phyloP scores from a whole-genome alignment of 768 basidiomycete species.

The Grammothele lineata region DNA sequence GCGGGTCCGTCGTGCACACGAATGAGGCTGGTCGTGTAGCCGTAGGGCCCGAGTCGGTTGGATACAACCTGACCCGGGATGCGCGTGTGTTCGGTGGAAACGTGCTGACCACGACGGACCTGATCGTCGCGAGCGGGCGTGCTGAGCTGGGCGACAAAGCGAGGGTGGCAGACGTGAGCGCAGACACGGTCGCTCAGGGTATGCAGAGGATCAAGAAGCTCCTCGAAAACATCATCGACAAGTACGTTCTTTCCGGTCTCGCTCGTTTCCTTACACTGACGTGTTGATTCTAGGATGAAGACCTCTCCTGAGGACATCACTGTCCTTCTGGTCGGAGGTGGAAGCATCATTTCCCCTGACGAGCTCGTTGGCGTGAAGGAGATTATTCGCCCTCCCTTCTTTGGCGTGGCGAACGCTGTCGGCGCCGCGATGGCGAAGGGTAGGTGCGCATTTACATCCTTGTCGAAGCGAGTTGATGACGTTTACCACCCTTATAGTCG shows the following conservation, averaged over 20 bases:
- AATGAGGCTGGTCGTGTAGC: slow-evolving; percentile 32
- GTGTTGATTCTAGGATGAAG: slow-evolving; percentile 42
- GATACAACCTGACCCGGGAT: slow-evolving; percentile 47
- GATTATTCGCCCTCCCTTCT: slow-evolving; percentile 46
- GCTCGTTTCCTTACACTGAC: not conserved
- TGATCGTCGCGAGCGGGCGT: slow-evolving; percentile 39
- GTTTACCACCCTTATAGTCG: slow-evolving; percentile 14
- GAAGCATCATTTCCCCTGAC: slow-evolving; percentile 54
- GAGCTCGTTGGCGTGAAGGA: slow-evolving; percentile 47
- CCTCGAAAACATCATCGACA: slow-evolving; percentile 48
- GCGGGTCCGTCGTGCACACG: slow-evolving; percentile 50
- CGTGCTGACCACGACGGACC: slow-evolving; percentile 57
- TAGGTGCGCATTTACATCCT: not conserved
- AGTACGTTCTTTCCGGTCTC: slow-evolving; percentile 12
- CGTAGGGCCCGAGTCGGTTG: slow-evolving; percentile 65
- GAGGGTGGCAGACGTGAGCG: slow-evolving; percentile 18
- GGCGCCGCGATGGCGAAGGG: slow-evolving; percentile 44
- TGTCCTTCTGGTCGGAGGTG: slow-evolving; percentile 63
- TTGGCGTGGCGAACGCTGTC: slow-evolving; percentile 59
- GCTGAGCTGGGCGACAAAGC: slow-evolving; percentile 25
- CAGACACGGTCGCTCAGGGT: slow-evolving; percentile 29
- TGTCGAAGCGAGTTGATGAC: not conserved
- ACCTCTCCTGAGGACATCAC: slow-evolving; percentile 53
- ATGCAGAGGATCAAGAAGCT: slow-evolving; percentile 37
- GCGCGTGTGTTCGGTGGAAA: slow-evolving; percentile 53